Percentiles rank a stretch among this genome's conserved stretches.
Evolutionary conservation across 805 yeast genomes (phyloP).

Genomic region (Nakazawaea ishiwadae): DNA sequence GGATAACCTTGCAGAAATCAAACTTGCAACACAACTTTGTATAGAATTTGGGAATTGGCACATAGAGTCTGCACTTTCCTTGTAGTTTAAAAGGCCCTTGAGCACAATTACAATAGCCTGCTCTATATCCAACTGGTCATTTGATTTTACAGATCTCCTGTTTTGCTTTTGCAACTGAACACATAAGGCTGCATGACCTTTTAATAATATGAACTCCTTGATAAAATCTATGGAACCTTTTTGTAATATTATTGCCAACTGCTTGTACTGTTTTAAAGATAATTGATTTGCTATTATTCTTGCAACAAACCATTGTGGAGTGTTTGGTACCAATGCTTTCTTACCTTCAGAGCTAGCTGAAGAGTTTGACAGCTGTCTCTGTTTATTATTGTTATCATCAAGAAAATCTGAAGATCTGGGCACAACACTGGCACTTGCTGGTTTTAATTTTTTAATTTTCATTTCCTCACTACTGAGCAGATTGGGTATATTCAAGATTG

Average conservation of each 20-base stretch:
- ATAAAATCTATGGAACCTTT: conserved; percentile 55
- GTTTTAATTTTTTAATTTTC: conserved; percentile 3
- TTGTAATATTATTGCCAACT: conserved; percentile 16
- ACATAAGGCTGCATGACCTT: conserved; percentile 78
- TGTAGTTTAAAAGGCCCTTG: conserved; percentile 63
- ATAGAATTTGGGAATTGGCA: conserved; percentile 40
- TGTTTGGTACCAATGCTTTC: not conserved
- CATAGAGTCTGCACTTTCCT: conserved; percentile 57
- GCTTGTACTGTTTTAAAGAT: conserved; percentile 33
- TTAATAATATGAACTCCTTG: conserved; percentile 63
- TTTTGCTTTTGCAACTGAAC: conserved; percentile 56
- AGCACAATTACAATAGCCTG: conserved; percentile 72
- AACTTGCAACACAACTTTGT: conserved; percentile 63
- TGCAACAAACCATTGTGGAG: conserved; percentile 43
- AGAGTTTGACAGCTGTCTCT: not conserved
- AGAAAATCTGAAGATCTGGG: not conserved
- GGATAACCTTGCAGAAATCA: conserved; percentile 67
- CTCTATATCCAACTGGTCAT: conserved; percentile 61
- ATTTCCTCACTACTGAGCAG: conserved; percentile 2
- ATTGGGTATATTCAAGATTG: conserved; percentile 1
- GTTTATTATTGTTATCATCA: not conserved
- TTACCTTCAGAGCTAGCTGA: not conserved
- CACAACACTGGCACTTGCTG: not conserved
- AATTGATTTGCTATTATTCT: conserved; percentile 33
- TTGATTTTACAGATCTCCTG: conserved; percentile 32